A percentile compares a stretch with the other conserved stretches of the same genome.
phyloP scores from a whole-genome alignment of 345 rosid species.

The Eutrema japonicum region DNA sequence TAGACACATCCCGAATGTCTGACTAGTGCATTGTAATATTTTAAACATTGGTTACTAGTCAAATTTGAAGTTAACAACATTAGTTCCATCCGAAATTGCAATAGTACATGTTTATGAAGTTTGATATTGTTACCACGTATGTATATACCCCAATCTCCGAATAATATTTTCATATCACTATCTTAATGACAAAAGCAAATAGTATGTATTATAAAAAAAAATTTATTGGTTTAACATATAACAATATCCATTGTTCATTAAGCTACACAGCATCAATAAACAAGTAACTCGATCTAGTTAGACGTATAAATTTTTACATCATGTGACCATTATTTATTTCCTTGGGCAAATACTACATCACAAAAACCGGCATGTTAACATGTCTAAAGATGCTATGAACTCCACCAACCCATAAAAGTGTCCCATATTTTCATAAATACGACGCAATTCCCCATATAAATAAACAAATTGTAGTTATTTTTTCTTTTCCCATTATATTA shows the following conservation, averaged over 20 bases:
- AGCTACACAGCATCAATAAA: not conserved
- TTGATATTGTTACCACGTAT: too few relatives aligned
- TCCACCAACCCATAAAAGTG: conserved; percentile 25
- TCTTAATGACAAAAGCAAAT: too few relatives aligned
- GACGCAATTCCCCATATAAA: conserved; percentile 27
- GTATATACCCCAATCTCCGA: too few relatives aligned
- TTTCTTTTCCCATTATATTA: conserved; percentile 14
- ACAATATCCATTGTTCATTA: not conserved
- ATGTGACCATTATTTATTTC: not conserved
- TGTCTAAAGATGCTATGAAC: conserved; percentile 8
- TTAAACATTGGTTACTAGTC: too few relatives aligned
- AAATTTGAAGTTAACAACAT: too few relatives aligned
- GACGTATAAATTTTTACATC: not conserved
- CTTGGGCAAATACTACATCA: not conserved
- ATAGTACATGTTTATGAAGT: too few relatives aligned
- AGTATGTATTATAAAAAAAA: too few relatives aligned
- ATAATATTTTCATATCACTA: too few relatives aligned
- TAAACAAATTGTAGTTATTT: conserved; percentile 4
- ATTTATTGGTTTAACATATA: too few relatives aligned
- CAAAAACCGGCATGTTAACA: not conserved
- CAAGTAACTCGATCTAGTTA: not conserved
- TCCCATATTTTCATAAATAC: conserved; percentile 26
- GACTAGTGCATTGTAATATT: too few relatives aligned
- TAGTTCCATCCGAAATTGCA: too few relatives aligned
- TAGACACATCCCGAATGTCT: too few relatives aligned